These are phyloP conservation scores for Phlegmacium glaucopus DNA, from an alignment of 768 basidiomycete species.

Conservation along the genomic window DNA sequence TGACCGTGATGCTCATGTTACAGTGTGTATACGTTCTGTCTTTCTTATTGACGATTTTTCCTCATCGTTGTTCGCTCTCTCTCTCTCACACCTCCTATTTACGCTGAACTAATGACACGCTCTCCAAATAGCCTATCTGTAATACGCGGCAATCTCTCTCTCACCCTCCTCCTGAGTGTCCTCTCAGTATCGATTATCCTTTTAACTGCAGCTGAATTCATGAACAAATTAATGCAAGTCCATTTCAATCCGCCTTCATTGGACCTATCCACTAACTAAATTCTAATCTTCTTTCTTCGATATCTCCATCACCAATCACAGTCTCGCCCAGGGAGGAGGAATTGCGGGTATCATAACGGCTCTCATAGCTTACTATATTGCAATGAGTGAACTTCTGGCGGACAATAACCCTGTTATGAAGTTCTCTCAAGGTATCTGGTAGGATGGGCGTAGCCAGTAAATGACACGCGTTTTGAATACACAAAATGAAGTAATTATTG, in stretches of 20 bases:
- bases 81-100: neutral
- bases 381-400: constrained; percentile 34
- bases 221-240: constrained; percentile 25
- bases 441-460: no score
- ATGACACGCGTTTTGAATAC: no score
- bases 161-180: constrained; percentile 21
- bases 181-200: constrained; percentile 26
- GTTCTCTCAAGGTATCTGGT: no score
- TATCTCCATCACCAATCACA: constrained; percentile 8
- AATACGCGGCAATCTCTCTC: constrained; percentile 22
- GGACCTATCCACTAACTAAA: neutral
- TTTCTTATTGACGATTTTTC: neutral
- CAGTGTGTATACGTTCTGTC: constrained; percentile 29
- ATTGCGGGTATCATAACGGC: constrained; percentile 36
- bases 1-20: constrained; percentile 65
- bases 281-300: neutral
- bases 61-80: neutral
- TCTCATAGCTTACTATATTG: constrained; percentile 45
- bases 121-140: constrained; percentile 18
- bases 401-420: constrained; percentile 32
- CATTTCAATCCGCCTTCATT: neutral
- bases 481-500: no score
- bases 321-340: constrained; percentile 38
- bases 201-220: constrained; percentile 27
- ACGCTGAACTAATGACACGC: no score